Evolutionary conservation across 2,329 filamentous ascomycete genomes (phyloP), one percentile per base, ranked within the genome.

Genomic region (Alternaria solani): DNA sequence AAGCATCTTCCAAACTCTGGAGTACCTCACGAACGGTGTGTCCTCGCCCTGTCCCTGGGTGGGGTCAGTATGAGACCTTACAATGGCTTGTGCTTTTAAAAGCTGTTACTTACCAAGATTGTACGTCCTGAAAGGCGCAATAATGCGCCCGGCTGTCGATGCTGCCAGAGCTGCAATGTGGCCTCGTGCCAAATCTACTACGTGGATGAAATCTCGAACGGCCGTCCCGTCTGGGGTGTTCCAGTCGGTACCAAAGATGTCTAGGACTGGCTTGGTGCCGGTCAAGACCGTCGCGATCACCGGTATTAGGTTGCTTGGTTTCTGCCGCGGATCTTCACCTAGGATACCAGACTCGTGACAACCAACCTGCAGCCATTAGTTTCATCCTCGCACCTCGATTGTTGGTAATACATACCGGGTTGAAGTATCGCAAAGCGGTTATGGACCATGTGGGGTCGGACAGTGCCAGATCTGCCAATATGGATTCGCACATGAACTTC

Each of bases 401-500:
- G 2, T 12, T 9, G 28, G 16, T 34, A 20, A 6, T 1, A 69
- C 73, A 56, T 68, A 76, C 85, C 1, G 88, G 88, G 64, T 90
- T 90, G 79, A 90, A 90, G 76, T 90, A 90, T 30, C 88, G 83
- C 28, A 90, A 80, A 5, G 87, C 86, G 34, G 87, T 86, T 65
- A 89, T 87, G 16, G 84, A 84, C 87, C 87, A 89, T 25, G 84
- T 81, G 6, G 86, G 83, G 72, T 90, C 86, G 3, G 88, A 84
- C 18, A 80, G 77, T 14, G 87, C 87, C 41, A 88, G 76, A 70
- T 90, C 88, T 14, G 86, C 85, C 14, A 90, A 78, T 47, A 90
- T 89, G 8, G 87, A 87, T 71, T 90, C 88, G 61, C 86, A 87
- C 77, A 90, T 88, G 81, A 87, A 90, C 74, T 90, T 90, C 2